phyloP scores from a whole-genome alignment of 805 yeast genomes.

The Blastobotrys mokoenaii region DNA sequence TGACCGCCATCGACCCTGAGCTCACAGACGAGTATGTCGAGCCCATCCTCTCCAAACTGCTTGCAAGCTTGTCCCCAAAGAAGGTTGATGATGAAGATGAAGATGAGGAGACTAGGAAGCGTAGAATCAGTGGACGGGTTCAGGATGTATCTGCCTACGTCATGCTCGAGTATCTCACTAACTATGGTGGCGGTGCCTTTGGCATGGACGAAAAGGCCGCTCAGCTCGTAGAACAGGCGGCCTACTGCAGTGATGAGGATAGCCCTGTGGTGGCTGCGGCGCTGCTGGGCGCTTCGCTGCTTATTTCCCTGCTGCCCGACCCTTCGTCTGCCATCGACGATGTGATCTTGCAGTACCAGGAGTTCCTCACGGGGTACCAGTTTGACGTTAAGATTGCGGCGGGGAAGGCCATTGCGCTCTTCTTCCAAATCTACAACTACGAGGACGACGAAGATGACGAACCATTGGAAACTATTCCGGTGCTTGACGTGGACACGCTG shows the following conservation, averaged over 20 bases:
- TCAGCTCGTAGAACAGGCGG: slow-evolving; percentile 22
- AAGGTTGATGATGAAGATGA: slow-evolving; percentile 10
- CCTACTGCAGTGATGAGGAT: slow-evolving; percentile 16
- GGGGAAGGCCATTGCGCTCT: slow-evolving; percentile 46
- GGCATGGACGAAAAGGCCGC: slow-evolving; percentile 23
- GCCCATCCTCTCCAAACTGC: slow-evolving; percentile 13
- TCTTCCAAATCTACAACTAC: slow-evolving; percentile 43
- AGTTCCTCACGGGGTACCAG: slow-evolving; percentile 35
- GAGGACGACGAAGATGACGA: slow-evolving; percentile 35
- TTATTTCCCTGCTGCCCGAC: slow-evolving; percentile 24
- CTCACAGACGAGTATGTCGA: slow-evolving; percentile 14
- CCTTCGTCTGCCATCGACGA: slow-evolving; percentile 37
- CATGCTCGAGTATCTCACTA: slow-evolving; percentile 23
- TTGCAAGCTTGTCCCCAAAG: slow-evolving; percentile 9
- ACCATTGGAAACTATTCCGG: slow-evolving; percentile 38
- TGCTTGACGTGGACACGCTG: slow-evolving; percentile 34
- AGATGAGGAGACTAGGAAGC: slow-evolving; percentile 1
- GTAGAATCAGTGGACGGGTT: slow-evolving; percentile 7
- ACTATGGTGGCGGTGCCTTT: slow-evolving; percentile 29
- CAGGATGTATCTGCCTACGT: slow-evolving; percentile 22
- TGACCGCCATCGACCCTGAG: slow-evolving; percentile 22
- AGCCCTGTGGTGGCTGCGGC: slow-evolving; percentile 24
- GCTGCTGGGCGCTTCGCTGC: slow-evolving; percentile 23
- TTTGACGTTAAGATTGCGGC: slow-evolving; percentile 46
- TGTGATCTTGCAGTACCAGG: slow-evolving; percentile 33